A percentile compares a stretch with the other conserved stretches of the same genome.
These are phyloP conservation scores for Alisma plantagoaquatica DNA, from an alignment of 106 monocot species.

Conservation along the genomic window DNA sequence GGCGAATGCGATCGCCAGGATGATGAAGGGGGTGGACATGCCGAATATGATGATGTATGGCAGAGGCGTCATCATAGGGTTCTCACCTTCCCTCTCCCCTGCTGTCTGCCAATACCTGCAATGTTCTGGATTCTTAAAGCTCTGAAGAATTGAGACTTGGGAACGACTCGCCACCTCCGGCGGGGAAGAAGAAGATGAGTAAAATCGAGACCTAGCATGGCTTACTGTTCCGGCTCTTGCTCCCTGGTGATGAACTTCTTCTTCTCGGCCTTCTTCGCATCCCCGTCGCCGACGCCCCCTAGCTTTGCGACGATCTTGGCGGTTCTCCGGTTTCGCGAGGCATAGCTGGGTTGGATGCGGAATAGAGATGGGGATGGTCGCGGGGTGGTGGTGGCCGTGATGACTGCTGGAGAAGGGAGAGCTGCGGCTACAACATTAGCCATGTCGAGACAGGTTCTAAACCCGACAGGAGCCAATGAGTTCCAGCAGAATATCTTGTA, in stretches of 20 bases:
- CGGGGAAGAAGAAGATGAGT: background rate
- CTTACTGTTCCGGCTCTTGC: constrained; percentile 83
- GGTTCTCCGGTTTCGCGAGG: too few species aligned
- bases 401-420: too few species aligned
- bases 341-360: background rate
- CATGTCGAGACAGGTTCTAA: too few species aligned
- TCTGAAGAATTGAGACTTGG: background rate
- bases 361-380: constrained; percentile 1
- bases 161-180: too few species aligned
- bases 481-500: too few species aligned
- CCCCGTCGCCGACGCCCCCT: constrained; percentile 71
- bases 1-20: constrained; percentile 89
- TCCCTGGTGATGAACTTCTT: constrained; percentile 99
- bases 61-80: constrained; percentile 94
- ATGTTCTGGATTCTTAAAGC: background rate
- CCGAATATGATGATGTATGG: constrained; percentile 98
- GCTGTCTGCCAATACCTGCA: constrained; percentile 96
- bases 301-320: constrained; percentile 32
- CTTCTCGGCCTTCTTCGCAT: constrained; percentile 50
- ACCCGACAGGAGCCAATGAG: too few species aligned
- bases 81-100: constrained; percentile 93
- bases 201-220: background rate
- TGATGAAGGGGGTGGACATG: constrained; percentile 93
- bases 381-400: too few species aligned
- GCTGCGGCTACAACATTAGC: too few species aligned